Evolutionary conservation across 331 rosid species (phyloP).

Genomic region (Spiraea crenata): DNA sequence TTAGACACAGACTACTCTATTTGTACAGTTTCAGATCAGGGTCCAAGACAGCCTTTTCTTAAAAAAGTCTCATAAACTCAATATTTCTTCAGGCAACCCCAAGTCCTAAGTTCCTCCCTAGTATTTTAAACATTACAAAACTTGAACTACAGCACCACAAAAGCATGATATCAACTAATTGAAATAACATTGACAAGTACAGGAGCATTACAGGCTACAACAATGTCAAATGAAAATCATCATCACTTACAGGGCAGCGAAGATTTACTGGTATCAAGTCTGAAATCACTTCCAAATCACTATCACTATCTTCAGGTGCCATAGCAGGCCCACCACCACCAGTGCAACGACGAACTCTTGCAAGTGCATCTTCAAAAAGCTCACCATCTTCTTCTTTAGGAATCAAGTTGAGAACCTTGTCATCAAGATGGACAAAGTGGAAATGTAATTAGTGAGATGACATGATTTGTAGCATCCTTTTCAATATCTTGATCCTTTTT

Average conservation of each 20-base stretch:
- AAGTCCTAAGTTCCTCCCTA: not conserved
- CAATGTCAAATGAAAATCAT: not conserved
- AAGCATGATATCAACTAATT: not conserved
- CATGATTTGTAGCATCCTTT: not conserved
- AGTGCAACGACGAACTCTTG: constrained; percentile 68
- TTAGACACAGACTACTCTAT: not conserved
- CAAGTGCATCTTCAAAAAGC: constrained; percentile 81
- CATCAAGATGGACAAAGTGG: not conserved
- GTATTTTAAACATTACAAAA: not conserved
- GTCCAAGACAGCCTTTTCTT: not conserved
- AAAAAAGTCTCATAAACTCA: not conserved
- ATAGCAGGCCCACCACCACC: constrained; percentile 72
- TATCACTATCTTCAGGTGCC: constrained; percentile 79
- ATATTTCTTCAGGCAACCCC: not conserved
- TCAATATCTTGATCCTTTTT: not conserved
- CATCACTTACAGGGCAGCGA: constrained; percentile 87
- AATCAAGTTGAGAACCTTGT: constrained; percentile 65
- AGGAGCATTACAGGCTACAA: not conserved
- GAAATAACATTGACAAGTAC: not conserved
- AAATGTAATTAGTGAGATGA: not conserved
- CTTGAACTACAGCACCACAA: too few species aligned
- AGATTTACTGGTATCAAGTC: constrained; percentile 76
- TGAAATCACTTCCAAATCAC: constrained; percentile 96
- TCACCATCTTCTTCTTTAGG: constrained; percentile 89
- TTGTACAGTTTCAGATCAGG: not conserved